These are phyloP conservation scores for Sclerotinia glacialis DNA, from an alignment of 2,329 filamentous ascomycete genomes.

Conservation along the genomic window DNA sequence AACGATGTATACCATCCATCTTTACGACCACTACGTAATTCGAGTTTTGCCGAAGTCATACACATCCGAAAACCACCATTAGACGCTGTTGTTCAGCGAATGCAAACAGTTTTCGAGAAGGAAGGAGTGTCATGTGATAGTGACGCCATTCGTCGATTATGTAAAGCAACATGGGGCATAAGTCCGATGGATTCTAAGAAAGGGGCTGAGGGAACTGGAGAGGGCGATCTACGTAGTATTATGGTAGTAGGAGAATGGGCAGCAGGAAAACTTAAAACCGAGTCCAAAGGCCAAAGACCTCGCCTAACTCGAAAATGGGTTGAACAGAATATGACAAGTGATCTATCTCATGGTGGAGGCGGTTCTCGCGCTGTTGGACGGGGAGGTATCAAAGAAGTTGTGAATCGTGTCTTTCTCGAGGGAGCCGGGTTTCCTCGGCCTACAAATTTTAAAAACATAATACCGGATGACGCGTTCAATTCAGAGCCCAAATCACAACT, in stretches of 20 bases:
- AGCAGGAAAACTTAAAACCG: slow-evolving; percentile 63
- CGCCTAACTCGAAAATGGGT: slow-evolving; percentile 73
- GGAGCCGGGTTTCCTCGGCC: slow-evolving; percentile 64
- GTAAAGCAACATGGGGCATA: slow-evolving; percentile 80
- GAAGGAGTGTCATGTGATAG: slow-evolving; percentile 86
- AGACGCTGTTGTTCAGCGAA: slow-evolving; percentile 76
- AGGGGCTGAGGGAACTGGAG: slow-evolving; percentile 64
- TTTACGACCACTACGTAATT: slow-evolving; percentile 80
- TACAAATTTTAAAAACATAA: slow-evolving; percentile 30
- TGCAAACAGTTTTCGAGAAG: slow-evolving; percentile 81
- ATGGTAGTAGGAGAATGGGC: slow-evolving; percentile 90
- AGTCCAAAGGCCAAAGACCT: slow-evolving; percentile 42
- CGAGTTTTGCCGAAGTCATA: slow-evolving; percentile 80
- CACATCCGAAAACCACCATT: slow-evolving; percentile 86
- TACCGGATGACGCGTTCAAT: slow-evolving; percentile 33
- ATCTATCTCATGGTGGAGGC: slow-evolving; percentile 67
- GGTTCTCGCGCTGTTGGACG: slow-evolving; percentile 69
- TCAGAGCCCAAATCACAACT: slow-evolving; percentile 54
- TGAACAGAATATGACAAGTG: slow-evolving; percentile 66
- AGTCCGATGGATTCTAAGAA: slow-evolving; percentile 67
- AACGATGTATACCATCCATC: slow-evolving; percentile 96
- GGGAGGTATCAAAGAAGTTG: slow-evolving; percentile 70
- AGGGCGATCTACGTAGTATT: slow-evolving; percentile 74
- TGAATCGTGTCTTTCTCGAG: slow-evolving; percentile 74
- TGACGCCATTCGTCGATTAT: slow-evolving; percentile 81